Conservation (phyloP, 805 yeast species). For the Scheffersomyces coipomensis region DNA sequence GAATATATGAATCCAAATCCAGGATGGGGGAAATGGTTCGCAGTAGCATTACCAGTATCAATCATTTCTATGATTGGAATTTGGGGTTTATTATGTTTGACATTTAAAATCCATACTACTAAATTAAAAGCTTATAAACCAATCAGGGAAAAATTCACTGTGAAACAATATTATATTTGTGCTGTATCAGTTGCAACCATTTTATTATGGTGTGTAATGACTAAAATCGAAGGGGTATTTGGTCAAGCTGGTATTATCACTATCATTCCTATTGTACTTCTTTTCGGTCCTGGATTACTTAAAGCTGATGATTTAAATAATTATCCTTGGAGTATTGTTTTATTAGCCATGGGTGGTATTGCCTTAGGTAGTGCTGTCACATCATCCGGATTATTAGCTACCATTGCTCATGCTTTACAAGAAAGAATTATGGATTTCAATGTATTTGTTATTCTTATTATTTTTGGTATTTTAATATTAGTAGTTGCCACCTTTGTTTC, state of each 20-base stretch:
- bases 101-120: slow-evolving; percentile 53
- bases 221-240: slow-evolving; percentile 39
- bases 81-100: slow-evolving; percentile 69
- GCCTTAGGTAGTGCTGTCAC: slow-evolving; percentile 52
- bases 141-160: slow-evolving; percentile 43
- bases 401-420: slow-evolving; percentile 46
- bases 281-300: slow-evolving; percentile 50
- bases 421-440: slow-evolving; percentile 39
- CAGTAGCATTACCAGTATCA: slow-evolving; percentile 80
- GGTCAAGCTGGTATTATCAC: slow-evolving; percentile 52
- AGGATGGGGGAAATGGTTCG: slow-evolving; percentile 93
- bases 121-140: slow-evolving; percentile 49
- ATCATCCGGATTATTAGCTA: slow-evolving; percentile 46
- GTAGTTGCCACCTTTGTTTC: slow-evolving; percentile 52
- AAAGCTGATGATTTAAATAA: slow-evolving; percentile 49
- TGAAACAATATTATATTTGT: slow-evolving; percentile 43
- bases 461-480: slow-evolving; percentile 42
- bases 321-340: slow-evolving; percentile 55
- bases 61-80: slow-evolving; percentile 58
- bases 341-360: slow-evolving; percentile 56
- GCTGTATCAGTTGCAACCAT: slow-evolving; percentile 44
- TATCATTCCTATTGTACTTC: slow-evolving; percentile 45
- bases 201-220: slow-evolving; percentile 48
- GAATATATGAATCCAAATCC: slow-evolving; percentile 83
- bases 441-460: slow-evolving; percentile 44